Conservation (phyloP, 2,329 filamentous ascomycete species). For the Aspergillus terreus region DNA sequence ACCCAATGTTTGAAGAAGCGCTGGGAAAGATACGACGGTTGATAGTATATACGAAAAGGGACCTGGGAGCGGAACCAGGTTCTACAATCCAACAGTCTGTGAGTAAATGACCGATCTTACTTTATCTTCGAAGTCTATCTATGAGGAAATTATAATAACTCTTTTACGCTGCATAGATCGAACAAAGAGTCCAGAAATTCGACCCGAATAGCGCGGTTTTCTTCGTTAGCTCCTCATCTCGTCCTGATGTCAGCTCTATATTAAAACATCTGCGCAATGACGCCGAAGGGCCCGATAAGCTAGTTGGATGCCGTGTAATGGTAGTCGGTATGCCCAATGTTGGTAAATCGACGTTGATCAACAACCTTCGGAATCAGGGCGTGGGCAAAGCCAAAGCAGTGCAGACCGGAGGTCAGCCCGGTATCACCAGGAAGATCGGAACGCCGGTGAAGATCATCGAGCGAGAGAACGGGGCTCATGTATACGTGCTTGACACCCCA, state of each 20-base stretch:
- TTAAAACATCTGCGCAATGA: conserved; percentile 30
- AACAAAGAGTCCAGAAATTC: conserved; percentile 31
- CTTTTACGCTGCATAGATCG: conserved; percentile 18
- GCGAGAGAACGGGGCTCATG: conserved; percentile 53
- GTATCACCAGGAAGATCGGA: conserved; percentile 80
- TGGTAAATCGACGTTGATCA: conserved; percentile 92
- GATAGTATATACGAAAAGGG: conserved; percentile 87
- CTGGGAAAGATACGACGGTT: conserved; percentile 70
- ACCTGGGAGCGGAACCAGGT: conserved; percentile 57
- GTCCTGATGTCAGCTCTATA: conserved; percentile 28
- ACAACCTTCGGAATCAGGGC: conserved; percentile 70
- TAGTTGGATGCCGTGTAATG: conserved; percentile 81
- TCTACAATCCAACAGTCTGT: conserved; percentile 41
- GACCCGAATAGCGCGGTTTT: conserved; percentile 33
- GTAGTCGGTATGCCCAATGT: conserved; percentile 98
- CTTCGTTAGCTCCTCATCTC: conserved; percentile 31
- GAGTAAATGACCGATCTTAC: conserved; percentile 9
- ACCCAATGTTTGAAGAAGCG: conserved; percentile 79
- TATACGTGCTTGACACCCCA: conserved; percentile 87
- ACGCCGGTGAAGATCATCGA: conserved; percentile 78
- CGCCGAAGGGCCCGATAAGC: conserved; percentile 35
- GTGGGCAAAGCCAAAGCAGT: conserved; percentile 67
- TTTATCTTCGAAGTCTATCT: background rate
- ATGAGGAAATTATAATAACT: background rate
- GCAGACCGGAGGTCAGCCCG: conserved; percentile 79